Conservation (phyloP, 768 basidiomycete genomes). For the Lentinula detonsa region DNA sequence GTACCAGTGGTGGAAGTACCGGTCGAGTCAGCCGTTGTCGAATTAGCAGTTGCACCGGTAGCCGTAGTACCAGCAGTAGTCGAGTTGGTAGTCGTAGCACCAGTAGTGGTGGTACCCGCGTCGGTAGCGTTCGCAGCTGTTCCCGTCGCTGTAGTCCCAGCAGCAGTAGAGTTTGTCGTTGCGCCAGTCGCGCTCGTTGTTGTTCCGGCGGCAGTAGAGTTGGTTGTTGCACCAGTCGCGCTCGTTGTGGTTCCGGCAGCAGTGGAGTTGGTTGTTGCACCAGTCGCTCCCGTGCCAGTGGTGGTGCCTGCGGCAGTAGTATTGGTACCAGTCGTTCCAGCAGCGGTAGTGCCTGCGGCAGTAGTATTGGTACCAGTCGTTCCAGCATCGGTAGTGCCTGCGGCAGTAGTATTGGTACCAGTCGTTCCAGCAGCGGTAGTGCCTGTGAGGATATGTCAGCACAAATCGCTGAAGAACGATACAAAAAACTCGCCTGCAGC, state of each 20-base stretch:
- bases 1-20: background rate
- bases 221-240: background rate
- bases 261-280: background rate
- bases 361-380: background rate
- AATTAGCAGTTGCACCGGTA: background rate
- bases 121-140: slow-evolving; percentile 15
- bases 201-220: slow-evolving; percentile 4
- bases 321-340: background rate
- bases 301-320: background rate
- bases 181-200: slow-evolving; percentile 7
- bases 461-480: no score
- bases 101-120: slow-evolving; percentile 13
- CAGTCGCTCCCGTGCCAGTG: background rate
- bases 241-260: slow-evolving; percentile 5
- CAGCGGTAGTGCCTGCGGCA: background rate
- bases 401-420: background rate
- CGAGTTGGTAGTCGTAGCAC: background rate
- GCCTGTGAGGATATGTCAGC: no score
- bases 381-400: background rate
- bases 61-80: background rate
- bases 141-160: background rate
- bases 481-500: background rate
- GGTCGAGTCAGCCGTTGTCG: background rate
- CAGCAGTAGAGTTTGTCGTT: background rate
- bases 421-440: background rate